Percentiles rank a stretch among this genome's conserved stretches.
Evolutionary conservation across 768 basidiomycete species (phyloP).

Genomic region (Cantharellus anzutake): DNA sequence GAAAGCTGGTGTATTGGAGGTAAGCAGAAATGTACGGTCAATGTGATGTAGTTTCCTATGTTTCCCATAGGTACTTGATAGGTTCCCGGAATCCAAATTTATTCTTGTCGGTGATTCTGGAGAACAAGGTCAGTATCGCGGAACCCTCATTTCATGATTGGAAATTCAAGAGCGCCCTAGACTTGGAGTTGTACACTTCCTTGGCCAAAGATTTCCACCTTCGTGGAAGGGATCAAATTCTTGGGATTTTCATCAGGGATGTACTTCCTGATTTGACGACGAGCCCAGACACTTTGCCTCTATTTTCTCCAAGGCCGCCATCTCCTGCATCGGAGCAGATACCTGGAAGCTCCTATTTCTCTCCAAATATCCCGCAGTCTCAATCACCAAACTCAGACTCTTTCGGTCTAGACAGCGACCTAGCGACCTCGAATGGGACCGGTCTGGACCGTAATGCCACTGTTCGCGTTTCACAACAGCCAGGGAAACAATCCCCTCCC

Average conservation of each 20-base stretch:
- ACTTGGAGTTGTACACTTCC: constrained; percentile 73
- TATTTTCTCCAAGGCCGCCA: background rate
- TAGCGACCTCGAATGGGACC: background rate
- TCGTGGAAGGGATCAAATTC: constrained; percentile 28
- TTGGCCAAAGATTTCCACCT: constrained; percentile 41
- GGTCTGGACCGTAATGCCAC: background rate
- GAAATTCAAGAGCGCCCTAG: constrained; percentile 21
- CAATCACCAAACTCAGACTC: background rate
- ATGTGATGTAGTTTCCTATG: background rate
- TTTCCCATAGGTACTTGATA: constrained; percentile 27
- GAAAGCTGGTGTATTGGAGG: constrained; percentile 56
- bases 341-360: background rate
- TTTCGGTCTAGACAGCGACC: background rate
- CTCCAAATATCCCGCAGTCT: background rate
- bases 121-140: constrained; percentile 27
- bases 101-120: constrained; percentile 83
- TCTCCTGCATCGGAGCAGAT: background rate
- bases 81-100: constrained; percentile 58
- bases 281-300: background rate
- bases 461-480: background rate
- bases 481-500: background rate
- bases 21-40: constrained; percentile 3
- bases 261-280: constrained; percentile 16
- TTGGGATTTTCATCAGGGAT: constrained; percentile 72
- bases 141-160: background rate